Evolutionary conservation across 208 protist genomes (phyloP), one percentile per base, ranked within the genome.

Genomic region (Trypanosoma lewisi): DNA sequence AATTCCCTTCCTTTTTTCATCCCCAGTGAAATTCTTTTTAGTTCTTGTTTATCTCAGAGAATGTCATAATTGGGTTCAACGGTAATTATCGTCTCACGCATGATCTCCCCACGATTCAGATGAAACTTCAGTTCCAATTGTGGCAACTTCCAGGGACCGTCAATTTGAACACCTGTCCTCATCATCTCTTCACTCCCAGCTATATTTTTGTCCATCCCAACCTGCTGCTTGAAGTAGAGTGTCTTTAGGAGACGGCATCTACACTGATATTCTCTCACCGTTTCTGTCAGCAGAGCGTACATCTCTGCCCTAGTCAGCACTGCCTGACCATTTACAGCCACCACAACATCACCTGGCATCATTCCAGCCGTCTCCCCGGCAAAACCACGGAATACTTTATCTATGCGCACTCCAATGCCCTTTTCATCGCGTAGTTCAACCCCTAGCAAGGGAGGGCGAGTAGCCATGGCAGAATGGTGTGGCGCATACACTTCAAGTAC

Each of bases 401-500:
- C 49, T 45, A 91, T 67, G 5, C 76, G 75, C 50, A 87, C 75
- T 9, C 73, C 81, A 61, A 34, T 14, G 11, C 57, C 54, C 6
- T 63, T 50, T 12, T 62, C 70, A 62, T 90, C 83, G 27, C 75
- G 67, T 44, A 91, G 64, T 42, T 91, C 84, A 23, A 87, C 60
- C 2, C 80, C 84, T 2, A 90, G 62, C 8, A 87, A 50, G 1
- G 83, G 83, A 25, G 83, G 83, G 0, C 70, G 69, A 0, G 80
- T 64, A 7, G 80, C 65, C 30, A 87, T 62, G 17, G 77, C 65
- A 51, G 70, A 76, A 30, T 64, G 62, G 55, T 91, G 84, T 14
- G 80, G 80, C 16, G 80, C 73, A 70, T 87, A 90, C 56, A 86
- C 77, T 48, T 90, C 83, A 39, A 90, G 44, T 30, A 75, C 76